Evolutionary conservation across 805 yeast species (phyloP), one percentile per base, ranked within the genome.

Genomic region (Cyberlindnera japonica): DNA sequence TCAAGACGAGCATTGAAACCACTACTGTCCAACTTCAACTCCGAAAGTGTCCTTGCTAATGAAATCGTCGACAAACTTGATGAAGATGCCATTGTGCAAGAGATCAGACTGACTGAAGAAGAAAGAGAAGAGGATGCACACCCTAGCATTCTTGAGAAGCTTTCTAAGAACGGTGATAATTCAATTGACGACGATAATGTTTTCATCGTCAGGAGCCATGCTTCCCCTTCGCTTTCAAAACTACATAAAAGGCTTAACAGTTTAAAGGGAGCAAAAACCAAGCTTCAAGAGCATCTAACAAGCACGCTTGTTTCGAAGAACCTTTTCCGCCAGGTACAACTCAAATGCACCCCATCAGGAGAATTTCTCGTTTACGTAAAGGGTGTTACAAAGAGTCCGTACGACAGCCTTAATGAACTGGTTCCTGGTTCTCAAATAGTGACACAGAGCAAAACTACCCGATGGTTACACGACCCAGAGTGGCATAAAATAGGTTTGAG

Each of bases 401-500:
- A 20, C 16, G 39, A 34, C 2, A 13, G 15, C 1, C 24, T 54
- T 9, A 13, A 21, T 1, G 44, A 42, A 2, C 18, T 43, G 4
- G 15, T 58, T 6, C 40, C 45, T 1, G 44, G 44, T 3, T 49
- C 62, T 14, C 41, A 67, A 50, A 47, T 67, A 41, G 37, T 68
- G n/a, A 59, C 62, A 13, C 58, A 69, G 35, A 38, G 43, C 14
- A 43, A 65, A 7, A 64, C 69, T 15, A 60, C 79, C 0, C 54
- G 74, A 4, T 68, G 74, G 63, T 55, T 81, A 16, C 62, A 70
- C 0, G 61, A 65, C 22, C 59, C 65, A 1, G 69, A 74, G 56
- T 80, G 89, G 79, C 59, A 69, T 1, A 50, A 64, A 1, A 65
- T 86, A 20, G 84, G 84, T 0, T 54, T 63, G 6, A 54, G 58